Evolutionary conservation across 1,284 basidiomycete genomes (phyloP).

Genomic region (Ustilago loliicola): DNA sequence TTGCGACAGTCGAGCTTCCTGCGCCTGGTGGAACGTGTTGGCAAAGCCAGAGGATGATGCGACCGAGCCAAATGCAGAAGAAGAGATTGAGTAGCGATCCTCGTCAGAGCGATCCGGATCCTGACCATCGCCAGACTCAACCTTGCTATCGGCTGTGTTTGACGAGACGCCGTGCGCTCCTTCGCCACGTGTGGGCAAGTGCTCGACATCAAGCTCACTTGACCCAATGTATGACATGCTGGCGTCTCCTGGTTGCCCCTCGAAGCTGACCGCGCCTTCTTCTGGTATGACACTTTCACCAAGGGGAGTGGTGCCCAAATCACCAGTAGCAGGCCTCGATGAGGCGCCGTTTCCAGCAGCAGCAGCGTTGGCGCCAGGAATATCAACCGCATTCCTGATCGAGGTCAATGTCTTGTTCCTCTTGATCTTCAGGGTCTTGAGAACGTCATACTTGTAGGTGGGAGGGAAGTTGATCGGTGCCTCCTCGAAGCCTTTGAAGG

Average conservation of each 20-base stretch:
- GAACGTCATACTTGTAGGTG: conserved; percentile 86
- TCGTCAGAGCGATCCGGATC: conserved; percentile 48
- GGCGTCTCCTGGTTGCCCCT: conserved; percentile 10
- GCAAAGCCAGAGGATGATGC: conserved; percentile 42
- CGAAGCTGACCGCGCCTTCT: conserved; percentile 19
- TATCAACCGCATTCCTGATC: conserved; percentile 26
- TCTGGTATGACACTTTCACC: conserved; percentile 47
- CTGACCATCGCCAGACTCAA: conserved; percentile 6
- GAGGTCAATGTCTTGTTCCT: conserved; percentile 46
- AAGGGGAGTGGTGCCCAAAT: conserved; percentile 15
- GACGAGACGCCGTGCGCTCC: background rate
- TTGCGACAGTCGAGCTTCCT: conserved; percentile 14
- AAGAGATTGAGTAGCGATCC: conserved; percentile 50
- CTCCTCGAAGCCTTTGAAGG: conserved; percentile 77
- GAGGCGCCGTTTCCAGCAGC: background rate
- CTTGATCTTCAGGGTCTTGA: conserved; percentile 71
- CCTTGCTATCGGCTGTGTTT: background rate
- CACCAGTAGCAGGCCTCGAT: conserved; percentile 7
- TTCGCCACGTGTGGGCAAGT: background rate
- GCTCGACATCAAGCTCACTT: conserved; percentile 5
- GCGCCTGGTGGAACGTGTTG: conserved; percentile 15
- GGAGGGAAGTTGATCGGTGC: conserved; percentile 65
- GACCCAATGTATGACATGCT: conserved; percentile 10
- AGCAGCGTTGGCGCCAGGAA: conserved; percentile 9
- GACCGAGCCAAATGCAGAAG: conserved; percentile 53